phyloP scores from a whole-genome alignment of 225 moss, liverwort and hornwort species.

The Physcomitrellopsis africana region DNA sequence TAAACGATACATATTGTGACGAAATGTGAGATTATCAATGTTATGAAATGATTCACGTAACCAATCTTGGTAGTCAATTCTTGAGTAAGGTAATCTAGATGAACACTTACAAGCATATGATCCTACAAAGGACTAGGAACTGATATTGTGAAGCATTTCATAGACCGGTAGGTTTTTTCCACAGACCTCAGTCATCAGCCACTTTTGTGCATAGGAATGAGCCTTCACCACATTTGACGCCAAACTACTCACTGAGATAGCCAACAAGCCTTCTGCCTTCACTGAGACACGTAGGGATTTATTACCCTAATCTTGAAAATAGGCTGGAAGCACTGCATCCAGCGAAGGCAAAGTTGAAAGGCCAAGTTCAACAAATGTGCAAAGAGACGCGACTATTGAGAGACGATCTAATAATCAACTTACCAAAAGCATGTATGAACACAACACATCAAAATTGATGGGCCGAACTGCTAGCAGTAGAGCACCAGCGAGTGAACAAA shows the following conservation, averaged over 20 bases:
- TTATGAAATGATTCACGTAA: no score
- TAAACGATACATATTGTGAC: background rate
- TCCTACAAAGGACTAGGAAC: background rate
- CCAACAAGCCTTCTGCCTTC: background rate
- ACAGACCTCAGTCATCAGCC: conserved; percentile 40
- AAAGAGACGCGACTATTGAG: conserved; percentile 29
- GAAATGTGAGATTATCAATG: background rate
- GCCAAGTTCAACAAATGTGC: conserved; percentile 17
- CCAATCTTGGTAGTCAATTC: background rate
- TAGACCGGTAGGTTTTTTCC: background rate
- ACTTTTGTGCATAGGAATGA: conserved; percentile 33
- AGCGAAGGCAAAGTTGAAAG: conserved; percentile 25
- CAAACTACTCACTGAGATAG: background rate
- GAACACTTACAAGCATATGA: background rate
- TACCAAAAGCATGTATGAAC: no score
- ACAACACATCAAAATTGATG: no score
- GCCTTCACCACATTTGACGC: conserved; percentile 32
- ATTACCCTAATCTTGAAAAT: background rate
- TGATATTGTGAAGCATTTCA: background rate
- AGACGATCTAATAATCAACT: background rate
- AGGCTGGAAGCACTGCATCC: conserved; percentile 10
- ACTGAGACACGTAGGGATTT: conserved; percentile 1
- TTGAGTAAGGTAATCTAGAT: background rate
- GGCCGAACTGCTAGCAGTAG: background rate
- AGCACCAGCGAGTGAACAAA: conserved; percentile 17